These are phyloP conservation scores for Debaryomyces hansenii DNA, from an alignment of 805 yeast species.

Conservation along the genomic window DNA sequence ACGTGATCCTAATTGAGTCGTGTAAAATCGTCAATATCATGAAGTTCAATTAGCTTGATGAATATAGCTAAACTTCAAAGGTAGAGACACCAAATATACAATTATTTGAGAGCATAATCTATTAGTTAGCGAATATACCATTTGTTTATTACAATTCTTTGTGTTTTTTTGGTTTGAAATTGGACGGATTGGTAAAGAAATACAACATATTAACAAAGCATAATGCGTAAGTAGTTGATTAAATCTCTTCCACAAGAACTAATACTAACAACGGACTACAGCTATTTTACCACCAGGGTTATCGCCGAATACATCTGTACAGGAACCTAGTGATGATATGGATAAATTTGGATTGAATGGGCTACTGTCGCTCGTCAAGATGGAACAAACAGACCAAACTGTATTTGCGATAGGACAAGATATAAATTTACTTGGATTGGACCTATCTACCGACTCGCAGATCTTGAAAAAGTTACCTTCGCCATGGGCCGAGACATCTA, in stretches of 20 bases:
- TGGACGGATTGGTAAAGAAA: too few species aligned
- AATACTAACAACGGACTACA: constrained; percentile 5
- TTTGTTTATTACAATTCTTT: too few species aligned
- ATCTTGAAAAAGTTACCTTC: constrained; percentile 72
- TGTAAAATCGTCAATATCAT: not conserved
- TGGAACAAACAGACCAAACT: constrained; percentile 63
- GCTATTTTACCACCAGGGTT: constrained; percentile 30
- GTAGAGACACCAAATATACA: not conserved
- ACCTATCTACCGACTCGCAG: constrained; percentile 48
- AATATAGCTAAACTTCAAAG: too few species aligned
- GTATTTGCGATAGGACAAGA: constrained; percentile 77
- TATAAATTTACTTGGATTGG: constrained; percentile 63
- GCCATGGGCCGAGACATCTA: constrained; percentile 93
- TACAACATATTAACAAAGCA: not conserved
- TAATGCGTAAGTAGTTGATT: constrained; percentile 8
- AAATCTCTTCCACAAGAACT: not conserved
- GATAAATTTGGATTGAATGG: constrained; percentile 71
- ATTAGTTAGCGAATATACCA: not conserved
- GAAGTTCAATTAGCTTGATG: not conserved
- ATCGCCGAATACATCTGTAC: constrained; percentile 7
- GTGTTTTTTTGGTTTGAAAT: too few species aligned
- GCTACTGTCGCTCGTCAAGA: constrained; percentile 54
- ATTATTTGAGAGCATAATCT: not conserved
- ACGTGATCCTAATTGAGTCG: not conserved
- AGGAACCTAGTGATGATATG: constrained; percentile 35